Percentiles rank a stretch among this genome's conserved stretches.
These are phyloP conservation scores for Xerocomus potaroensis DNA, from an alignment of 768 basidiomycete genomes.

Conservation along the genomic window DNA sequence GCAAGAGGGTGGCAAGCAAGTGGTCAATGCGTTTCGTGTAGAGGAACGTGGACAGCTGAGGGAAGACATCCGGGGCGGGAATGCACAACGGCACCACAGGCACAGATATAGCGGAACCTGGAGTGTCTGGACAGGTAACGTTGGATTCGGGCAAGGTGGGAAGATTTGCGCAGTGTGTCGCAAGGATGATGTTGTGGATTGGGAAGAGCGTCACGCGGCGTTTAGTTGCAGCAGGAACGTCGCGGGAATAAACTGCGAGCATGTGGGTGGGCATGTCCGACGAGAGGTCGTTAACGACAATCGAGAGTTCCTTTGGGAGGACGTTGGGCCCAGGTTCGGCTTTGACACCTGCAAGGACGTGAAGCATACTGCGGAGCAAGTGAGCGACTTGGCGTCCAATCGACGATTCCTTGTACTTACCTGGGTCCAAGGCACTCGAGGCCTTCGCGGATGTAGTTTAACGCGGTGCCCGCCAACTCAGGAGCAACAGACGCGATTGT, in stretches of 20 bases:
- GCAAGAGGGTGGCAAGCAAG: slow-evolving; percentile 63
- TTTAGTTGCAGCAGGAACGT: slow-evolving; percentile 20
- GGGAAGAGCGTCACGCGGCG: slow-evolving; percentile 35
- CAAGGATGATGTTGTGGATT: slow-evolving; percentile 35
- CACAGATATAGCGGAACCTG: slow-evolving; percentile 30
- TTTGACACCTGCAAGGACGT: slow-evolving; percentile 28
- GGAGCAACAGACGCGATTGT: slow-evolving; percentile 22
- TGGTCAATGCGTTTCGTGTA: slow-evolving; percentile 58
- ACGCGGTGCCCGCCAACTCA: slow-evolving; percentile 21
- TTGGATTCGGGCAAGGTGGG: slow-evolving; percentile 17
- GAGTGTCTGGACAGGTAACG: slow-evolving; percentile 6
- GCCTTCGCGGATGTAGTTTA: slow-evolving; percentile 26
- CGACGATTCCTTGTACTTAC: slow-evolving; percentile 20
- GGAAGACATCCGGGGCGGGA: slow-evolving; percentile 67
- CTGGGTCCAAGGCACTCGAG: slow-evolving; percentile 26
- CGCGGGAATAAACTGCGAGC: slow-evolving; percentile 28
- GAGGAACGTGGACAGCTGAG: slow-evolving; percentile 59
- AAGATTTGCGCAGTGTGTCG: slow-evolving; percentile 29
- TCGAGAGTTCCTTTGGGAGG: slow-evolving; percentile 28
- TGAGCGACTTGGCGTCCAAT: slow-evolving; percentile 10
- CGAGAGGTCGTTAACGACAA: slow-evolving; percentile 27
- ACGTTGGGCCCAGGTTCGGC: slow-evolving; percentile 14
- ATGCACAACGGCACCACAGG: slow-evolving; percentile 69
- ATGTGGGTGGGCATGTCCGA: slow-evolving; percentile 31
- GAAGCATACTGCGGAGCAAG: slow-evolving; percentile 23